phyloP scores from a whole-genome alignment of 495 filamentous ascomycete genomes.

The Hyaloscypha finlandica region DNA sequence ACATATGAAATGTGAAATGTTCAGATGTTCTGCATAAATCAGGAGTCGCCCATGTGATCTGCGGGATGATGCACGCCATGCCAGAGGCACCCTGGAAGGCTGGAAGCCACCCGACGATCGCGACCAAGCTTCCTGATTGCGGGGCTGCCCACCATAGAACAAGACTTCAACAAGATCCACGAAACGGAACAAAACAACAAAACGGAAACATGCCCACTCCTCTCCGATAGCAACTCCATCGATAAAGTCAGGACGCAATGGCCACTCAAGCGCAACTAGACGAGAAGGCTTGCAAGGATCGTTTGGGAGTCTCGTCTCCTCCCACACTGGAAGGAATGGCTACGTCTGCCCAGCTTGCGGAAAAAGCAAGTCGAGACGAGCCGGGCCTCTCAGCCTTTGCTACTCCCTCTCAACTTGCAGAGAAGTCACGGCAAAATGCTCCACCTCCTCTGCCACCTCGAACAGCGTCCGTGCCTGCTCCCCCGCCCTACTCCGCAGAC shows the following conservation, averaged over 20 bases:
- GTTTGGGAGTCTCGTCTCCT: neutral
- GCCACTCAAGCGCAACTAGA: constrained; percentile 28
- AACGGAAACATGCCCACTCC: neutral
- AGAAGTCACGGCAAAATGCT: constrained; percentile 10
- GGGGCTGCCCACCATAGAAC: constrained; percentile 1
- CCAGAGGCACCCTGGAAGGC: neutral
- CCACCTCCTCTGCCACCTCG: constrained; percentile 30
- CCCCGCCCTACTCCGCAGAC: constrained; percentile 27
- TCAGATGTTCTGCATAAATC: neutral
- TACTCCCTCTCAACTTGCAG: constrained; percentile 14
- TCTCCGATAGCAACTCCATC: neutral
- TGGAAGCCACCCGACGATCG: neutral
- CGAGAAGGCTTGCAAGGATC: constrained; percentile 19
- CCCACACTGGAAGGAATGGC: constrained; percentile 10
- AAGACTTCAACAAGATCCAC: neutral
- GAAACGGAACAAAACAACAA: neutral
- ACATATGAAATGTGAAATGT: neutral
- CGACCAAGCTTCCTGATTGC: neutral
- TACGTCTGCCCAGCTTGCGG: constrained; percentile 27
- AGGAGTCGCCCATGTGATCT: constrained; percentile 10
- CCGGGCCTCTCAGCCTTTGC: neutral
- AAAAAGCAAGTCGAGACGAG: constrained; percentile 18
- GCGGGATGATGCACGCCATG: constrained; percentile 11
- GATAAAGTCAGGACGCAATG: constrained; percentile 11
- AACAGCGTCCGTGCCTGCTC: constrained; percentile 13